Percentiles rank a stretch among this genome's conserved stretches.
Conservation (phyloP, 2,329 filamentous ascomycete species). For the Alternaria sp. region DNA sequence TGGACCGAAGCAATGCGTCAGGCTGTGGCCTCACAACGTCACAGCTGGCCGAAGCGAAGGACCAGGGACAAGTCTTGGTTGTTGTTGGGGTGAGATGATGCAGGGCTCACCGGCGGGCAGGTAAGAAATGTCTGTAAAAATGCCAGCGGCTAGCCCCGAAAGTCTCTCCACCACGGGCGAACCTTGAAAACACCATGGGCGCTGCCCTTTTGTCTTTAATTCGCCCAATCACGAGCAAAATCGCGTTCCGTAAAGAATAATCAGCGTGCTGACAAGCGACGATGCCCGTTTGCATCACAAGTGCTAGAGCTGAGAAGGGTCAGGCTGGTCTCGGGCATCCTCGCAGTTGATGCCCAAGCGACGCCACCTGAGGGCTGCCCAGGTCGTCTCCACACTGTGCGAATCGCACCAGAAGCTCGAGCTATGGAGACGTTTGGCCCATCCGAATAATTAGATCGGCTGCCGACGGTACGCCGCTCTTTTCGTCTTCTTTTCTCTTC, state of each 20-base stretch:
- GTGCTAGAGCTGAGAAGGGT: conserved; percentile 1
- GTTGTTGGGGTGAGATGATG: conserved; percentile 13
- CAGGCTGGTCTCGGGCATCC: conserved; percentile 22
- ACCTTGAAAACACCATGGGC: not conserved
- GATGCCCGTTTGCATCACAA: conserved; percentile 8
- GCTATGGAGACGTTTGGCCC: conserved; percentile 38
- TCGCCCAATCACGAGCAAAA: not conserved
- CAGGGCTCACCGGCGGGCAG: conserved; percentile 10
- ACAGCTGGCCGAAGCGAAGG: conserved; percentile 2
- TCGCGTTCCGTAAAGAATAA: not conserved
- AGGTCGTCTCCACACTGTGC: conserved; percentile 34
- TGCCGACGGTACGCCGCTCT: conserved; percentile 29
- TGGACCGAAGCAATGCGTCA: conserved; percentile 1
- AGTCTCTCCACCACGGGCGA: conserved; percentile 3
- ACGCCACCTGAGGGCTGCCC: conserved; percentile 29
- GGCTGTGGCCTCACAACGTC: conserved; percentile 2
- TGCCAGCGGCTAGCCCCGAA: conserved; percentile 12
- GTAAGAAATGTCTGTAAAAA: conserved; percentile 8
- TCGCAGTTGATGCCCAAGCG: conserved; percentile 38
- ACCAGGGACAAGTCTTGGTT: conserved; percentile 10
- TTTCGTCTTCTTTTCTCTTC: conserved; percentile 24
- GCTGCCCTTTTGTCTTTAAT: not conserved
- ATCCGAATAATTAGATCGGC: conserved; percentile 38
- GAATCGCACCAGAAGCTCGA: conserved; percentile 33
- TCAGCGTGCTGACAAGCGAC: conserved; percentile 2